phyloP scores from a whole-genome alignment of 805 yeast genomes.

The Candida corydali region DNA sequence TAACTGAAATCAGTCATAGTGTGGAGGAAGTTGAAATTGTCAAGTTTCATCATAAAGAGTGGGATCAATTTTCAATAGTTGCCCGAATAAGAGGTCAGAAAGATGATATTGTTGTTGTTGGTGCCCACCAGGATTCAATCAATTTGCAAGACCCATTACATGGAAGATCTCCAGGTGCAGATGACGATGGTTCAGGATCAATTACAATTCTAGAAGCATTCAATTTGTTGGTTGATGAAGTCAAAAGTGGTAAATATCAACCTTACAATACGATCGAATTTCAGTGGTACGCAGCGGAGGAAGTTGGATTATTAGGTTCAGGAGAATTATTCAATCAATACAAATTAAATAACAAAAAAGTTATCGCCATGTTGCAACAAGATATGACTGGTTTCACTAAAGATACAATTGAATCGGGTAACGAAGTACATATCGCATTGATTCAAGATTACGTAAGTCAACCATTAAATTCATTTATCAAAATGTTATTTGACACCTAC shows the following conservation, averaged over 20 bases:
- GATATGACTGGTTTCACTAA: slow-evolving; percentile 86
- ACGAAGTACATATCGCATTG: slow-evolving; percentile 70
- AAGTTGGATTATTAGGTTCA: slow-evolving; percentile 85
- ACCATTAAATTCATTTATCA: slow-evolving; percentile 54
- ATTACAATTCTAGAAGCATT: slow-evolving; percentile 73
- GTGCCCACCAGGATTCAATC: slow-evolving; percentile 85
- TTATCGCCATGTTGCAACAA: slow-evolving; percentile 83
- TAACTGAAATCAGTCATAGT: slow-evolving; percentile 34
- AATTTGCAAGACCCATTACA: slow-evolving; percentile 66
- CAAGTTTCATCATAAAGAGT: slow-evolving; percentile 56
- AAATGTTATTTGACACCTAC: slow-evolving; percentile 56
- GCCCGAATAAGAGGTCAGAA: slow-evolving; percentile 55
- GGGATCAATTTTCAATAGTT: slow-evolving; percentile 77
- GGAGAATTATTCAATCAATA: slow-evolving; percentile 65
- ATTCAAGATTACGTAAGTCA: slow-evolving; percentile 64
- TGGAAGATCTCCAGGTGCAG: slow-evolving; percentile 86
- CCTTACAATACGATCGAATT: slow-evolving; percentile 79
- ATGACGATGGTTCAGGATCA: slow-evolving; percentile 88
- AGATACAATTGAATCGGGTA: slow-evolving; percentile 44
- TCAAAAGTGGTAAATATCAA: slow-evolving; percentile 25
- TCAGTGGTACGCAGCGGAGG: slow-evolving; percentile 94
- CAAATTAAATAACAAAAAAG: slow-evolving; percentile 36
- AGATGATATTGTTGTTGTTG: slow-evolving; percentile 60
- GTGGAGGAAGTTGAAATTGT: slow-evolving; percentile 29
- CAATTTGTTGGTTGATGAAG: slow-evolving; percentile 45